phyloP scores from a whole-genome alignment of 768 basidiomycete species.

The Xerocomellus intermedius region DNA sequence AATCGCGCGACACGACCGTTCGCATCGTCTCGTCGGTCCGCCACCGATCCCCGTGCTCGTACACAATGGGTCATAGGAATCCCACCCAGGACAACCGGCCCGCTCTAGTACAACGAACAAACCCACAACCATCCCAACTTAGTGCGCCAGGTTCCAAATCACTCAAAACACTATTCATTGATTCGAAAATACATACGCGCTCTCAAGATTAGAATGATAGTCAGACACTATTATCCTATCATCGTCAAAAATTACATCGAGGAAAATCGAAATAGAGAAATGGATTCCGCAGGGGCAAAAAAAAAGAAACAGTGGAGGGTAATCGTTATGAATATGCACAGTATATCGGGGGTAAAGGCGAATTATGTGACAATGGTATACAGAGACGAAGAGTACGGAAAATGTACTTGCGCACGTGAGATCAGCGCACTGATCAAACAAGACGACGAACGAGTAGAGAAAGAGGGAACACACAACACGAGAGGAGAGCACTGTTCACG shows the following conservation, averaged over 20 bases:
- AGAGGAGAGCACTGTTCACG: conserved; percentile 24
- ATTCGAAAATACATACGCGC: conserved; percentile 5
- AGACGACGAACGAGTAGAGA: background rate
- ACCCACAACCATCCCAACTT: too few relatives aligned
- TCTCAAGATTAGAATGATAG: conserved; percentile 16
- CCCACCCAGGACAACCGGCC: too few relatives aligned
- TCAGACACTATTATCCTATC: conserved; percentile 12
- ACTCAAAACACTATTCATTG: background rate
- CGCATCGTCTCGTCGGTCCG: too few relatives aligned
- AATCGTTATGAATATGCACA: conserved; percentile 24
- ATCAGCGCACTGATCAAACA: conserved; percentile 6
- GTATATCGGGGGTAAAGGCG: conserved; percentile 7
- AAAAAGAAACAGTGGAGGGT: background rate
- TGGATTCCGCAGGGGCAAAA: background rate
- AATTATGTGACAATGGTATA: conserved; percentile 29
- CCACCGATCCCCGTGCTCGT: too few relatives aligned
- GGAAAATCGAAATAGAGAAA: background rate
- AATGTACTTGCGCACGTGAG: conserved; percentile 14
- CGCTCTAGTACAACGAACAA: too few relatives aligned
- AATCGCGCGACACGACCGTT: too few relatives aligned
- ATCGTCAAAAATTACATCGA: conserved; percentile 10
- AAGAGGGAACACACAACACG: background rate
- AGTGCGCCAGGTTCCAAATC: too few relatives aligned
- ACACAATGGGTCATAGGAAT: too few relatives aligned
- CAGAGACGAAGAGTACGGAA: conserved; percentile 8